Evolutionary conservation across 139 green algal genomes (phyloP), one percentile per base, ranked within the genome.

Genomic region (Chlorella sp.): DNA sequence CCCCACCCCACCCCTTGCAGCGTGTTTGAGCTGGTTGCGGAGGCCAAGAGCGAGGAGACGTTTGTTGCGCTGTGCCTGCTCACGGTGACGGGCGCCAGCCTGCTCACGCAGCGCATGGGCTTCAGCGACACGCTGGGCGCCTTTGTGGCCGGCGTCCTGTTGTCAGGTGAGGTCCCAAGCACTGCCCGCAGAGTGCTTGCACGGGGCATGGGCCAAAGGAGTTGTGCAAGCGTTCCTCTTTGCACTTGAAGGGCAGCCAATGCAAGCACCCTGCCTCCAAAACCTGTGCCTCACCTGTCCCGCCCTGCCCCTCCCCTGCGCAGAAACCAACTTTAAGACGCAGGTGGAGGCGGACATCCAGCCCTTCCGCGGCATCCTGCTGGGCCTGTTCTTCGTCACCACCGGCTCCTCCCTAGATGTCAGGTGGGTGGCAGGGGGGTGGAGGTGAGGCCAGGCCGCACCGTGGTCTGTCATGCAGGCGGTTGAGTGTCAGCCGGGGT

Each of bases 41-140:
- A 94, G 56, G 93, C 91, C 0, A 90, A 93, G 73, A 94, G 89
- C 36, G 81, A 90, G 47, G 97, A 99, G 88, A 94, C 95, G n/a
- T 99, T 99, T 89, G 92, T 99, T 28, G 95, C 95, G 26, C 89
- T 98, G 60, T 98, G 93, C 83, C 89, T 99, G 86, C 92, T 99
- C 62, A 98, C 92, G 4, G 96, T 99, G 26, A 95, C 95, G 2
- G 97, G 96, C 70, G 95, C 94, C 15, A 89, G 88, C 17, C 89
- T 98, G 71, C 70, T 95, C 36, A 98, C 96, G 0, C 89, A 97
- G 86, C 84, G 82, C 57, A 87, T 99, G 56, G 97, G 97, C 25
- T 95, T 99, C 81, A 93, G 78, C 17, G 95, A 99, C 88, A 98
- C 97, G 1, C 85, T 99, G 83, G 96, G 97, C 34, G 96, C 97